A percentile compares a stretch with the other conserved stretches of the same genome.
Conservation (phyloP, 106 monocot species). For the Dioscorea dumetorum region DNA sequence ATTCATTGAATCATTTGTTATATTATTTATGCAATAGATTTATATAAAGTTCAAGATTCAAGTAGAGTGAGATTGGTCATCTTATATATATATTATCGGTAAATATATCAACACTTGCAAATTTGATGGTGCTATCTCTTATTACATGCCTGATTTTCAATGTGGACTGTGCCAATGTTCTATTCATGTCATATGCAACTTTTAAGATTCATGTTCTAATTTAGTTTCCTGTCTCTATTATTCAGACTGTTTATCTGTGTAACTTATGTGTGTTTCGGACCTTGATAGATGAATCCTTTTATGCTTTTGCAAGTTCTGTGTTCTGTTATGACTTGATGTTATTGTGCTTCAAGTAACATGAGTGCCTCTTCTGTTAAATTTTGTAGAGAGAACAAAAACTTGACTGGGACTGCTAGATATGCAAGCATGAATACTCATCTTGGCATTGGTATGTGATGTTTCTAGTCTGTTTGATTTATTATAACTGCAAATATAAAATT, state of each 20-base stretch:
- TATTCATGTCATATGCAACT: not conserved
- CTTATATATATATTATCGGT: no score
- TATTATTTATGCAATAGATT: no score
- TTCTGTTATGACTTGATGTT: no score
- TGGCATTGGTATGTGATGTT: slow-evolving; percentile 28
- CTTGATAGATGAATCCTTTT: not conserved
- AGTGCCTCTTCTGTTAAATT: not conserved
- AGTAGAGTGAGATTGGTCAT: no score
- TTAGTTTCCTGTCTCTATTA: not conserved
- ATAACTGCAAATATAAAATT: no score
- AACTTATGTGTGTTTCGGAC: not conserved
- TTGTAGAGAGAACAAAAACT: slow-evolving; percentile 35
- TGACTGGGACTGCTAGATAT: slow-evolving; percentile 43
- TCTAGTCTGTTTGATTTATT: not conserved
- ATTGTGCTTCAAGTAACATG: no score
- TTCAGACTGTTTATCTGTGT: not conserved
- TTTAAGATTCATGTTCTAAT: not conserved
- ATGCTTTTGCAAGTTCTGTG: not conserved
- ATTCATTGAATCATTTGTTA: no score
- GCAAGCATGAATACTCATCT: slow-evolving; percentile 42
- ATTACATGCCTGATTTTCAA: no score
- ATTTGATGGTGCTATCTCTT: no score
- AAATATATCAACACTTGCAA: no score
- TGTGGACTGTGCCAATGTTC: no score
- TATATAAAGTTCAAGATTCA: no score